A percentile compares a stretch with the other conserved stretches of the same genome.
These are phyloP conservation scores for Fomitopsis pulvina DNA, from an alignment of 768 basidiomycete genomes.

Conservation along the genomic window DNA sequence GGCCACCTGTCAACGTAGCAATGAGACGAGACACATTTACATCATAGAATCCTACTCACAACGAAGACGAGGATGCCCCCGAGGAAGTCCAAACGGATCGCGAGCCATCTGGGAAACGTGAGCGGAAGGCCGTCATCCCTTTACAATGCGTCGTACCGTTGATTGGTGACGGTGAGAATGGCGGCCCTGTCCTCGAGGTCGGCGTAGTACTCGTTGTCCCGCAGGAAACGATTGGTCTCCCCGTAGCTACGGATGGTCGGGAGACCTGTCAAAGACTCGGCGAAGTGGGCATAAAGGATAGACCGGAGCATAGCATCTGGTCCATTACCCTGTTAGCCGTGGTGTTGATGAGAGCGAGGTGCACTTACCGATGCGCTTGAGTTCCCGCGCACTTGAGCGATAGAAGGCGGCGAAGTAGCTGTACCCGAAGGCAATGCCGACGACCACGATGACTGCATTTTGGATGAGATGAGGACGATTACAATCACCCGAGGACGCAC, in stretches of 20 bases:
- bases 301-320: conserved; percentile 83
- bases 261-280: conserved; percentile 82
- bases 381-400: conserved; percentile 76
- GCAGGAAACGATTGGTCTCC: conserved; percentile 66
- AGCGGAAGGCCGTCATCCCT: conserved; percentile 2
- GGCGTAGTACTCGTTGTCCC: conserved; percentile 67
- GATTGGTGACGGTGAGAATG: conserved; percentile 58
- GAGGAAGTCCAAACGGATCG: conserved; percentile 63
- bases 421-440: conserved; percentile 54
- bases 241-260: conserved; percentile 87
- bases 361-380: conserved; percentile 50
- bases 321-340: neutral
- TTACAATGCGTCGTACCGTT: conserved; percentile 33
- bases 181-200: conserved; percentile 82
- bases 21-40: neutral
- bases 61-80: conserved; percentile 54
- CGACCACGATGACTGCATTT: conserved; percentile 79
- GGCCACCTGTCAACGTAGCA: conserved; percentile 39
- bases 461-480: conserved; percentile 75
- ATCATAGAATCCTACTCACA: conserved; percentile 25
- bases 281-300: conserved; percentile 87
- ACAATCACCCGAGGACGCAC: conserved; percentile 32
- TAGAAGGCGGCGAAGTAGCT: conserved; percentile 75
- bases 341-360: neutral
- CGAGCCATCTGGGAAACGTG: conserved; percentile 52